phyloP scores from a whole-genome alignment of 2,329 filamentous ascomycete species.

The Claviceps sp. region DNA sequence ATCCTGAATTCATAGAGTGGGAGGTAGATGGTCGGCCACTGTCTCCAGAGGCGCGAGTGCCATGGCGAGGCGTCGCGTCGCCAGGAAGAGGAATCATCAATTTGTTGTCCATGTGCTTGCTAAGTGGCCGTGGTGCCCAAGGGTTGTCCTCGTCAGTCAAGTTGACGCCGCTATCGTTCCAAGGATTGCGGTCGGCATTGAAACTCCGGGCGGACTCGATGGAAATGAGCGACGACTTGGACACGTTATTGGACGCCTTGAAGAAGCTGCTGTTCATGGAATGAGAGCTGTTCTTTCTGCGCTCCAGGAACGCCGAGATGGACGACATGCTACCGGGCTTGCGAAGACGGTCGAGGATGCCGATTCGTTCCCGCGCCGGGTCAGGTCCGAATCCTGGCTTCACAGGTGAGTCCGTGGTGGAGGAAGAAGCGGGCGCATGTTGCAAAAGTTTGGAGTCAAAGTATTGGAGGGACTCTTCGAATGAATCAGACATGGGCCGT shows the following conservation, averaged over 20 bases:
- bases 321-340: conserved; percentile 92
- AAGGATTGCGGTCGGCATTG: conserved; percentile 85
- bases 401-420: conserved; percentile 77
- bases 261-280: conserved; percentile 75
- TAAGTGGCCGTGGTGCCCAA: conserved; percentile 48
- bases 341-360: conserved; percentile 82
- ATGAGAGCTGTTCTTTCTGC: conserved; percentile 86
- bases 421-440: conserved; percentile 67
- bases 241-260: conserved; percentile 82
- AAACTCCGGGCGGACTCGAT: conserved; percentile 90
- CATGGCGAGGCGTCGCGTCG: conserved; percentile 73
- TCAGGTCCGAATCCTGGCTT: conserved; percentile 75
- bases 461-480: conserved; percentile 91
- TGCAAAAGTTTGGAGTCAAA: conserved; percentile 96
- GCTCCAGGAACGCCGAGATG: conserved; percentile 88
- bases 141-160: conserved; percentile 74
- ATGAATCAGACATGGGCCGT: conserved; percentile 96
- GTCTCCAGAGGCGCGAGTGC: conserved; percentile 72
- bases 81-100: conserved; percentile 55
- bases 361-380: conserved; percentile 62
- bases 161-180: conserved; percentile 96
- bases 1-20: conserved; percentile 91
- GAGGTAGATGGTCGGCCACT: conserved; percentile 87
- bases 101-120: conserved; percentile 52
- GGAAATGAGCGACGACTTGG: conserved; percentile 89